Base-by-base conservation (phyloP, 768 basidiomycete species). In the Panellus pusillus region DNA sequence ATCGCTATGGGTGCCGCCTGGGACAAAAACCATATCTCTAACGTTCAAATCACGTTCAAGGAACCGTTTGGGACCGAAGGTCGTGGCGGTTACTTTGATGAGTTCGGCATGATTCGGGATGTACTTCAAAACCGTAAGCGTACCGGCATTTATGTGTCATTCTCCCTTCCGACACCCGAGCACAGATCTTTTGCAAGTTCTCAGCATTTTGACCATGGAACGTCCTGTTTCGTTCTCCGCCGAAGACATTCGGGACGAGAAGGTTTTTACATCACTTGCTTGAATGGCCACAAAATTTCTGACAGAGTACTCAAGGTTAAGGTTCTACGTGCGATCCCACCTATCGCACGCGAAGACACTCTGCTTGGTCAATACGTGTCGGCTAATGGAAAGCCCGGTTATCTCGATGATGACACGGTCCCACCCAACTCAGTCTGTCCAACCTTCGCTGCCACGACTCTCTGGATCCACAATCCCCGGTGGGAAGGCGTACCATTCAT, bases 401-500 rank as follows among this genome's bases (percentile, higher is more conserved):
- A 99, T 70, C 84, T 97, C 54, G 96, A 99, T 59, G 96, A 99
- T 68, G 84, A 89, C 27, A 98, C 93, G 2, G 96, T 98, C 20
- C 96, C 96, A 35, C 93, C 82, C 67, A 83, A 83, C 66, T 98
- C 95, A 19, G 81, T 84, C 39, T 97, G 94, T 74, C 96, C 97
- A 7, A 99, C 96, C 5, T 99, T 86, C 65, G 95, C 96, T 44
- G 93, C 93, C 7, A 84, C 86, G 45, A 89, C 89, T 12, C 78
- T 98, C 19, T 89, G 84, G 84, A 92, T 99, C 70, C 80, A 97
- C 74, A 97, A 93, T 69, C 93, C 92, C 1, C 79, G 97, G 56
- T 99, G 96, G 96, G 96, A 98, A 70, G 96, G 96, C 53, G 96
- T 99, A 6, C 97, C 96, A 0, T 99, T 98, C 76, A 93, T 98